These are phyloP conservation scores for Torulaspora pretoriensis DNA, from an alignment of 1,139 yeast genomes.

Conservation along the genomic window DNA sequence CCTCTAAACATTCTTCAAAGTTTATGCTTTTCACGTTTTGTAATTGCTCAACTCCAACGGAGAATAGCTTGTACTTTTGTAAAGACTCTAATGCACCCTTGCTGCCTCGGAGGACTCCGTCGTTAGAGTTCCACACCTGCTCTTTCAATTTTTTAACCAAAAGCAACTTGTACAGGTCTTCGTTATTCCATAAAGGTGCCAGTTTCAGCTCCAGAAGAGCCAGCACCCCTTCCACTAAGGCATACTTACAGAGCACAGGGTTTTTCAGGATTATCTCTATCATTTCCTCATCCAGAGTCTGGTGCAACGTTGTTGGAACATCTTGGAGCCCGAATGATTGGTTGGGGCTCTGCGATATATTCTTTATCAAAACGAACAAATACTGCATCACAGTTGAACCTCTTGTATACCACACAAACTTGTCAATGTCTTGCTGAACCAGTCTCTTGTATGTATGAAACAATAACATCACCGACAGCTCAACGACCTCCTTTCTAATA, in stretches of 20 bases:
- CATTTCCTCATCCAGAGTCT: slow-evolving; percentile 19
- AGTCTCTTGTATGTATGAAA: slow-evolving; percentile 27
- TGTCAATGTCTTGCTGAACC: slow-evolving; percentile 19
- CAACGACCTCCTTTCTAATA: slow-evolving; percentile 21
- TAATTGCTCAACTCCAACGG: slow-evolving; percentile 15
- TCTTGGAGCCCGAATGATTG: slow-evolving; percentile 12
- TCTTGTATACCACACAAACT: slow-evolving; percentile 28
- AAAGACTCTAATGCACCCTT: slow-evolving; percentile 5
- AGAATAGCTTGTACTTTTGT: slow-evolving; percentile 18
- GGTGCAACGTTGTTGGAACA: slow-evolving; percentile 9
- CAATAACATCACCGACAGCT: slow-evolving; percentile 23
- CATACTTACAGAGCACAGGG: slow-evolving; percentile 18
- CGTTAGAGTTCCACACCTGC: slow-evolving; percentile 23
- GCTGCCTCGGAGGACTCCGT: slow-evolving; percentile 5
- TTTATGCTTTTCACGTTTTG: slow-evolving; percentile 15
- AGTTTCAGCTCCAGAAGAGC: slow-evolving; percentile 24
- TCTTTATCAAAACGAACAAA: slow-evolving; percentile 27
- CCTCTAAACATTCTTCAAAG: slow-evolving; percentile 21
- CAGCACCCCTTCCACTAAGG: slow-evolving; percentile 25
- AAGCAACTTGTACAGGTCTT: slow-evolving; percentile 26
- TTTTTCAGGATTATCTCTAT: slow-evolving; percentile 16
- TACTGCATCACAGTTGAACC: slow-evolving; percentile 35
- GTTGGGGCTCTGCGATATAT: slow-evolving; percentile 22
- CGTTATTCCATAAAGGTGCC: slow-evolving; percentile 28
- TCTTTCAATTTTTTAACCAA: slow-evolving; percentile 27